Evolutionary conservation across 2,329 filamentous ascomycete species (phyloP).

Genomic region (Venturia oleaginea): DNA sequence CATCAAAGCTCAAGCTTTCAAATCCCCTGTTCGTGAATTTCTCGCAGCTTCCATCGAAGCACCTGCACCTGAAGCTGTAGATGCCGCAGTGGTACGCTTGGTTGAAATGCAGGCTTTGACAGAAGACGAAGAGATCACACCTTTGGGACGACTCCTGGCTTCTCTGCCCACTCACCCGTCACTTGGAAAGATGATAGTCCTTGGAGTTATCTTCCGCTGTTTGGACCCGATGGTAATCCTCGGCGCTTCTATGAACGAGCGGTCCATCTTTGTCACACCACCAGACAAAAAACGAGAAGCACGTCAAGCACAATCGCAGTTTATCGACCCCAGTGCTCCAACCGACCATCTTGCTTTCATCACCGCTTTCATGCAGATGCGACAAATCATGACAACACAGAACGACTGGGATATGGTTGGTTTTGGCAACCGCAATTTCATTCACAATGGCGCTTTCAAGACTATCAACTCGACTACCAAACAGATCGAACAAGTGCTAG

Average conservation of each 20-base stretch:
- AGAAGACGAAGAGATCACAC: constrained; percentile 34
- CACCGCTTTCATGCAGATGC: constrained; percentile 16
- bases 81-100: constrained; percentile 28
- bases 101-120: constrained; percentile 39
- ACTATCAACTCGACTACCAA: neutral
- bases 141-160: constrained; percentile 37
- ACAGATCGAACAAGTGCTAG: constrained; percentile 5
- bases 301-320: constrained; percentile 27
- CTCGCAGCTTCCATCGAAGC: constrained; percentile 8
- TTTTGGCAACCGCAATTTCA: neutral
- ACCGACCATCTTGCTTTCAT: constrained; percentile 39
- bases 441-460: neutral
- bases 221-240: constrained; percentile 42
- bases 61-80: neutral
- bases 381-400: neutral
- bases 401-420: neutral
- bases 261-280: constrained; percentile 18
- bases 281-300: constrained; percentile 21
- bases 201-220: constrained; percentile 44
- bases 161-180: constrained; percentile 23
- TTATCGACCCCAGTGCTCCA: constrained; percentile 26
- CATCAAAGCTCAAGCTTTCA: constrained; percentile 5
- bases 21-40: constrained; percentile 1
- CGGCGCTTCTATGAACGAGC: constrained; percentile 23
- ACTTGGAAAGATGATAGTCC: constrained; percentile 41